Evolutionary conservation across 2,329 filamentous ascomycete genomes (phyloP), one percentile per base, ranked within the genome.

Genomic region (Beauveria sp.): DNA sequence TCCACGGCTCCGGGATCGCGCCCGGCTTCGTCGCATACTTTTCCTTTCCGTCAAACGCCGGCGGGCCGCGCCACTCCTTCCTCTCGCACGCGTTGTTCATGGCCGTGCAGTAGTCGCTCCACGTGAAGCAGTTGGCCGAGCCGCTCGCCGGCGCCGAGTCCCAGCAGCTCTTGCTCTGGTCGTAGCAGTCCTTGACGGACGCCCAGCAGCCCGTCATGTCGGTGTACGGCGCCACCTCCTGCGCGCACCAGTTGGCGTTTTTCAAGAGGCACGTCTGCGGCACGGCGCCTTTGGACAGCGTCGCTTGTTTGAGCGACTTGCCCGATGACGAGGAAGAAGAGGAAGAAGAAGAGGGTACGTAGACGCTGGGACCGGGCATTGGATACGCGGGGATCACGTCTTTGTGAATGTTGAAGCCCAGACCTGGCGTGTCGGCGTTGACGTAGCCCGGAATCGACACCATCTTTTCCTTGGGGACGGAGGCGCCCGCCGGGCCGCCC

Each of bases 161-260:
- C 73, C 82, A 90, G 77, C 89, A 91, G n/a, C 66, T 69, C 3
- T 79, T 72, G 34, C 75, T 73, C 74, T 91, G 86, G 28, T 72
- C 69, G 77, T 79, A 91, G 78, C 85, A 87, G 54, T 77, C 70
- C 43, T 76, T 71, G 12, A 78, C 78, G 3, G 79, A 74, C 61
- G 76, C 77, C 83, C 84, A 90, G 77, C 88, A 91, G 16, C 80
- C 80, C 1, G 69, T 69, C 68, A 85, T 77, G 50, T 76, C 75
- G 5, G 73, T 75, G 74, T 88, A 90, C 9, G 72, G 67, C 0
- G 80, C 70, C 1, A 90, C 78, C 68, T 89, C 81, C 62, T 79
- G 76, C 56, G 80, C 87, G 72, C 86, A 89, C 88, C 87, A 91
- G 75, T 91, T 90, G 62, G 77, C 87, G 69, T 89, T 90, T 68